Conservation (phyloP, 768 basidiomycete species). For the Boletellus ananiceps region DNA sequence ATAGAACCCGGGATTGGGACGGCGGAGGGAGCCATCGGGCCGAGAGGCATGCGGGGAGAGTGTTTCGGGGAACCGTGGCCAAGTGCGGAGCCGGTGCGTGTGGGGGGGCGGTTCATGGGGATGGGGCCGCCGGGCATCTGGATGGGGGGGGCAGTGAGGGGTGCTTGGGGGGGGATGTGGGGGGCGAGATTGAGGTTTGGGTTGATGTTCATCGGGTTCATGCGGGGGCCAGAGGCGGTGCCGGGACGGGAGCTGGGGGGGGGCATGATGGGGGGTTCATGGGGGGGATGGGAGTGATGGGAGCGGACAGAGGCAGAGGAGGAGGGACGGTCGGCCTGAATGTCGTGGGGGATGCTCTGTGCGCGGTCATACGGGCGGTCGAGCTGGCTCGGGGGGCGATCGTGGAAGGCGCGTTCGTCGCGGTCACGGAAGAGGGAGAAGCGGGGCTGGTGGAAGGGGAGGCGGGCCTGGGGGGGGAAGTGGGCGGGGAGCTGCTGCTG, state of each 20-base stretch:
- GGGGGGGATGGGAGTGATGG: conserved; percentile 15
- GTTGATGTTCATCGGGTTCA: conserved; percentile 6
- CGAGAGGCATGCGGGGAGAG: conserved; percentile 22
- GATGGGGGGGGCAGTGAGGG: no score
- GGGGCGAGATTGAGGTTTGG: no score
- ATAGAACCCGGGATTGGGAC: background rate
- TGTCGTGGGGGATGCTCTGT: no score
- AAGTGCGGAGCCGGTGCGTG: conserved; percentile 27
- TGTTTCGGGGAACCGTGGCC: conserved; percentile 28
- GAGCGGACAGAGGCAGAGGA: conserved; percentile 29
- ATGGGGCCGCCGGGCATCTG: conserved; percentile 5
- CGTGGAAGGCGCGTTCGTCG: conserved; percentile 19
- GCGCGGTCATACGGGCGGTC: no score
- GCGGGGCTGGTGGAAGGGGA: conserved; percentile 12
- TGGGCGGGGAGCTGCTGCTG: conserved; percentile 21
- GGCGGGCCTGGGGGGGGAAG: conserved; percentile 15
- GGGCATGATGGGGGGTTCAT: conserved; percentile 18
- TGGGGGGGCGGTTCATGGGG: conserved; percentile 27
- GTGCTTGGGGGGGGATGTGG: no score
- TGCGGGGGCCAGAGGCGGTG: conserved; percentile 24
- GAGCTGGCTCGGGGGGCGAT: conserved; percentile 16
- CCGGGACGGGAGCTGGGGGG: conserved; percentile 25
- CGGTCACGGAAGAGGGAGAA: conserved; percentile 14
- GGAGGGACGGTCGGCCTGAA: no score
- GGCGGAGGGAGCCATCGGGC: conserved; percentile 5